Percentiles rank a stretch among this genome's conserved stretches.
Evolutionary conservation across 2,329 filamentous ascomycete species (phyloP).

Genomic region (Cladorrhinum sp.): DNA sequence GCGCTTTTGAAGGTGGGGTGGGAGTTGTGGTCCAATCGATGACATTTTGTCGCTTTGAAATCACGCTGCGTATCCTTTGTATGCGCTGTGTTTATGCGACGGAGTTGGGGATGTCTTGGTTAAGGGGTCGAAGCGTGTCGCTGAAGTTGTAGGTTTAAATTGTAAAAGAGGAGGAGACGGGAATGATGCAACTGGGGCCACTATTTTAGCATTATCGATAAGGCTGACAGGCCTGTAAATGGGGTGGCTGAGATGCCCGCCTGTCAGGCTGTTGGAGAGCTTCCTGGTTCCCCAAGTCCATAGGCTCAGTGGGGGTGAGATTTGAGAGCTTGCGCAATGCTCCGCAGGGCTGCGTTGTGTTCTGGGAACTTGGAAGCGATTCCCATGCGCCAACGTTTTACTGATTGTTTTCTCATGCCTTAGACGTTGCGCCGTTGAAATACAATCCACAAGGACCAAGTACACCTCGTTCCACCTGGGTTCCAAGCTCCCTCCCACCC

Average conservation of each 20-base stretch:
- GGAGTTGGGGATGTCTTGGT: not conserved
- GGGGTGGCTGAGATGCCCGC: not conserved
- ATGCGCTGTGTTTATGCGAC: not conserved
- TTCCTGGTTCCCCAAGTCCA: not conserved
- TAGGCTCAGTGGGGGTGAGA: not conserved
- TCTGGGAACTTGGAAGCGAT: not conserved
- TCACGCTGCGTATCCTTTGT: not conserved
- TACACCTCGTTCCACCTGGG: not conserved
- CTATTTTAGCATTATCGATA: conserved; percentile 13
- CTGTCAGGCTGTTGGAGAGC: not conserved
- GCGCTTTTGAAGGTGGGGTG: conserved; percentile 63
- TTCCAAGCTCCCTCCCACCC: not conserved
- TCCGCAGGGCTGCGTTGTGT: not conserved
- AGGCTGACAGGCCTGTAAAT: not conserved
- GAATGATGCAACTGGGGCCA: not conserved
- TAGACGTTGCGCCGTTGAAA: not conserved
- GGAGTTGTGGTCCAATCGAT: conserved; percentile 67
- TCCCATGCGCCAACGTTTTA: not conserved
- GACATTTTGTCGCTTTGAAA: conserved; percentile 48
- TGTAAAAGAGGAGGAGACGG: not conserved
- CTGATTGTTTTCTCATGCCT: not conserved
- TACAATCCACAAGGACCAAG: not conserved
- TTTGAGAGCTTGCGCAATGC: not conserved
- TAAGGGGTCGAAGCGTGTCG: not conserved
- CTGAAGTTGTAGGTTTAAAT: not conserved